A percentile compares a stretch with the other conserved stretches of the same genome.
Conservation (phyloP, 1,284 basidiomycete genomes). For the Malassezia vespertilionis region DNA sequence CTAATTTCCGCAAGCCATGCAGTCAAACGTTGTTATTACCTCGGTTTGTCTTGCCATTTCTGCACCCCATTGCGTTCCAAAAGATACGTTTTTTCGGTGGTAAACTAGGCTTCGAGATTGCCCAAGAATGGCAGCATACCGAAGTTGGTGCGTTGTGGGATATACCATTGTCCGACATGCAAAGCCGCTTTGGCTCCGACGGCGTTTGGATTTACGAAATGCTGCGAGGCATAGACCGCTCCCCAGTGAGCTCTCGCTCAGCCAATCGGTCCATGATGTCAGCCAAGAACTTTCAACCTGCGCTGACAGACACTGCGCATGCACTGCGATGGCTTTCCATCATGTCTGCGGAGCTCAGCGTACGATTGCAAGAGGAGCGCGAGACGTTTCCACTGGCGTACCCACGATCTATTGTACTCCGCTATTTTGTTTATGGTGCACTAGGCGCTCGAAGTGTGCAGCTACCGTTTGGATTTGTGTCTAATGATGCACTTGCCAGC, state of each 20-base stretch:
- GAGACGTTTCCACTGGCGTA: slow-evolving; percentile 61
- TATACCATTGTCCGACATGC: slow-evolving; percentile 61
- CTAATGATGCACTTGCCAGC: slow-evolving; percentile 50
- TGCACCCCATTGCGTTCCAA: slow-evolving; percentile 28
- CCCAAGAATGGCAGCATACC: slow-evolving; percentile 72
- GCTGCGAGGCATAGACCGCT: slow-evolving; percentile 69
- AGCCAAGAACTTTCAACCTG: slow-evolving; percentile 35
- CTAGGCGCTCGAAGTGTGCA: slow-evolving; percentile 60
- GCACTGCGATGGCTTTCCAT: slow-evolving; percentile 75
- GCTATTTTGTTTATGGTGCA: slow-evolving; percentile 51
- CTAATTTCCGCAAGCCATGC: slow-evolving; percentile 33
- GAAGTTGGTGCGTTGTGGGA: slow-evolving; percentile 65
- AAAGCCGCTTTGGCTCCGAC: slow-evolving; percentile 68
- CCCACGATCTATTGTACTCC: slow-evolving; percentile 74
- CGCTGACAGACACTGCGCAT: slow-evolving; percentile 24
- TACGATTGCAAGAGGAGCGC: slow-evolving; percentile 72
- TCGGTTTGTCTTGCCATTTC: slow-evolving; percentile 25
- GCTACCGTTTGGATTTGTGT: slow-evolving; percentile 64
- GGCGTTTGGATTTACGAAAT: slow-evolving; percentile 68
- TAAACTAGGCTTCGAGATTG: slow-evolving; percentile 79
- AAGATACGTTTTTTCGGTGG: slow-evolving; percentile 82
- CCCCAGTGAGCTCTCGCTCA: slow-evolving; percentile 59
- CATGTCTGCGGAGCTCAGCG: slow-evolving; percentile 73
- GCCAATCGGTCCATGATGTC: slow-evolving; percentile 41
- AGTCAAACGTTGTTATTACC: slow-evolving; percentile 40